Evolutionary conservation across 2,329 filamentous ascomycete species (phyloP).

Genomic region (Aspergillus neoniger): DNA sequence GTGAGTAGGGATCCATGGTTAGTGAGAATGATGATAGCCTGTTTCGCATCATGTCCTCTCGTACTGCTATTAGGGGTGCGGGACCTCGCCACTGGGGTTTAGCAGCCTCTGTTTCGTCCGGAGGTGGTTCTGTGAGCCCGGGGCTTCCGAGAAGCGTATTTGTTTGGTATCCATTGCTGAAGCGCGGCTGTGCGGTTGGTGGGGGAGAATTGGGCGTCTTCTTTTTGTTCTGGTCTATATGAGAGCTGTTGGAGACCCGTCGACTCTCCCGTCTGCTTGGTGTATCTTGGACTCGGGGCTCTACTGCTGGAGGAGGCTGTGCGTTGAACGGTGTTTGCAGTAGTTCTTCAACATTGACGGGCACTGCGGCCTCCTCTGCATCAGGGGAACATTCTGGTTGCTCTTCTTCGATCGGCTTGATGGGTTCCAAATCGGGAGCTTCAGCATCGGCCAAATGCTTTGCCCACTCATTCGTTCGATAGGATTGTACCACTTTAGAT

Average conservation of each 20-base stretch:
- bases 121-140: conserved; percentile 14
- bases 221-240: conserved; percentile 13
- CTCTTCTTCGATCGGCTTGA: conserved; percentile 42
- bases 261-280: conserved; percentile 19
- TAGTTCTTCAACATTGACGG: conserved; percentile 65
- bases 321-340: conserved; percentile 63
- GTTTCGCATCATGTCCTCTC: conserved; percentile 53
- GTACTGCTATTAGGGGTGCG: conserved; percentile 56
- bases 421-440: conserved; percentile 61
- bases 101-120: conserved; percentile 19
- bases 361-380: conserved; percentile 57
- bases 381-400: conserved; percentile 32
- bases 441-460: conserved; percentile 84
- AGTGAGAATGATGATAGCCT: conserved; percentile 41
- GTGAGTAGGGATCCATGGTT: conserved; percentile 33
- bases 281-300: conserved; percentile 18
- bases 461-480: conserved; percentile 94
- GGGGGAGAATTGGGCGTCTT: conserved; percentile 8
- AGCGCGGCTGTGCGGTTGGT: conserved; percentile 11
- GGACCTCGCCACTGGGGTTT: conserved; percentile 31
- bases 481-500: conserved; percentile 76
- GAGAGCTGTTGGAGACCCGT: conserved; percentile 18
- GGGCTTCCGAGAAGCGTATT: conserved; percentile 26
- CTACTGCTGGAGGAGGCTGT: conserved; percentile 43
- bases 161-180: conserved; percentile 15